These are phyloP conservation scores for Sphaerosporella brunnea DNA, from an alignment of 495 filamentous ascomycete genomes.

Conservation along the genomic window DNA sequence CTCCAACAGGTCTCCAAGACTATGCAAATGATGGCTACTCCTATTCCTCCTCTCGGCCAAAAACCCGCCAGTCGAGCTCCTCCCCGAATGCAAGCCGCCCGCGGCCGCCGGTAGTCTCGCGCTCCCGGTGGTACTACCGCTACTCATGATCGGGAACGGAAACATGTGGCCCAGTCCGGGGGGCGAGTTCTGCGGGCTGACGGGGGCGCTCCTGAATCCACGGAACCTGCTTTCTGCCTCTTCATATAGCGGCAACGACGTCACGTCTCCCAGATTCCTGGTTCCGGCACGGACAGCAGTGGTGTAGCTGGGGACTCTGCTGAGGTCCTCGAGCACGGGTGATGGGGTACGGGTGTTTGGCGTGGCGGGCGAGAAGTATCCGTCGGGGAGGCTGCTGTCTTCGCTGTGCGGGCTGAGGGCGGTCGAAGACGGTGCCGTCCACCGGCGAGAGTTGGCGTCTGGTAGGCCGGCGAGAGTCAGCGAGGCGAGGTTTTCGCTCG, in stretches of 20 bases:
- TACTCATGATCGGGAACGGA: background rate
- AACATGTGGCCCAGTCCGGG: background rate
- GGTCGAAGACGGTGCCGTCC: constrained; percentile 4
- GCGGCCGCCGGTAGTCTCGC: background rate
- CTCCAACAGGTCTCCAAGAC: constrained; percentile 2
- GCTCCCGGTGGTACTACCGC: background rate
- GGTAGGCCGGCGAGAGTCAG: constrained; percentile 23
- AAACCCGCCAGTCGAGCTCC: background rate
- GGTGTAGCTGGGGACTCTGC: constrained; percentile 62
- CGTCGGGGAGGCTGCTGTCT: constrained; percentile 4
- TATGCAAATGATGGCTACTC: background rate
- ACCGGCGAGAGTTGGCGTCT: constrained; percentile 13
- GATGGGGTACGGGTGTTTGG: background rate
- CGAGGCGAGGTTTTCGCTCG: constrained; percentile 53
- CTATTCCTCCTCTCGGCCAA: background rate
- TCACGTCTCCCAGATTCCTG: constrained; percentile 25
- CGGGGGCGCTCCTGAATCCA: background rate
- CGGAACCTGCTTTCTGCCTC: background rate
- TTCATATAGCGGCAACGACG: constrained; percentile 1
- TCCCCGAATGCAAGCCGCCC: background rate
- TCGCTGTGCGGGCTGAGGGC: constrained; percentile 1
- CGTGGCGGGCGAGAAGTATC: background rate
- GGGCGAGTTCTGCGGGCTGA: background rate
- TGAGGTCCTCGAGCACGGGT: constrained; percentile 43
- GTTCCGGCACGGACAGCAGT: constrained; percentile 51